A percentile compares a stretch with the other conserved stretches of the same genome.
Conservation (phyloP, 441 rosid species). For the Sinapis alba region DNA sequence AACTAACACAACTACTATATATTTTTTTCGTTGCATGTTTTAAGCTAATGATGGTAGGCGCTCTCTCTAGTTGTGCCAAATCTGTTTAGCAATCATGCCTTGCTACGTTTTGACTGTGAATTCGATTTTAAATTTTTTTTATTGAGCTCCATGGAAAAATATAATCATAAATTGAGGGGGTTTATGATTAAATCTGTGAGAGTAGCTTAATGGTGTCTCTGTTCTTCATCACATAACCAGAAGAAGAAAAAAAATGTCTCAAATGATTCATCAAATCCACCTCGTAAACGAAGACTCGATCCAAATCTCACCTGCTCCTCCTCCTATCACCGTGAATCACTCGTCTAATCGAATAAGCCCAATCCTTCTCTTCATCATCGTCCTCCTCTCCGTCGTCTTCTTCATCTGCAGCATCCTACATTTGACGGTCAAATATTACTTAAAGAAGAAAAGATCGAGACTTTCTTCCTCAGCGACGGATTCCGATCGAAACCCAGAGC, state of each 20-base stretch:
- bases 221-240: slow-evolving; percentile 36
- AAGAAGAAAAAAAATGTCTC: slow-evolving; percentile 38
- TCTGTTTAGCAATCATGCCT: slow-evolving; percentile 42
- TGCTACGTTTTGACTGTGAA: slow-evolving; percentile 21
- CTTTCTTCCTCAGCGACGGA: slow-evolving; percentile 57
- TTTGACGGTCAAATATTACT: slow-evolving; percentile 49
- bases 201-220: slow-evolving; percentile 35
- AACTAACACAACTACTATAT: not conserved
- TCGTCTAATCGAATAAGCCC: slow-evolving; percentile 60
- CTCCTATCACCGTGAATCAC: slow-evolving; percentile 47
- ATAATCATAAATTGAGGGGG: slow-evolving; percentile 5
- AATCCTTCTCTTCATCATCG: slow-evolving; percentile 52
- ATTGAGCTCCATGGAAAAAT: slow-evolving; percentile 17
- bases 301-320: slow-evolving; percentile 34
- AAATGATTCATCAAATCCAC: slow-evolving; percentile 37
- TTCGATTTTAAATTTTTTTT: not conserved
- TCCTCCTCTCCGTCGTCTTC: slow-evolving; percentile 56
- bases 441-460: slow-evolving; percentile 50
- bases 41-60: slow-evolving; percentile 25
- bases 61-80: slow-evolving; percentile 31
- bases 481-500: slow-evolving; percentile 48
- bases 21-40: slow-evolving; percentile 18
- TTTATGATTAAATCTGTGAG: slow-evolving; percentile 13
- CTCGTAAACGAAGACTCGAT: not conserved
- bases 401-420: slow-evolving; percentile 66